A percentile compares a stretch with the other conserved stretches of the same genome.
phyloP scores from a whole-genome alignment of 345 rosid genomes.

The Angophora floribunda region DNA sequence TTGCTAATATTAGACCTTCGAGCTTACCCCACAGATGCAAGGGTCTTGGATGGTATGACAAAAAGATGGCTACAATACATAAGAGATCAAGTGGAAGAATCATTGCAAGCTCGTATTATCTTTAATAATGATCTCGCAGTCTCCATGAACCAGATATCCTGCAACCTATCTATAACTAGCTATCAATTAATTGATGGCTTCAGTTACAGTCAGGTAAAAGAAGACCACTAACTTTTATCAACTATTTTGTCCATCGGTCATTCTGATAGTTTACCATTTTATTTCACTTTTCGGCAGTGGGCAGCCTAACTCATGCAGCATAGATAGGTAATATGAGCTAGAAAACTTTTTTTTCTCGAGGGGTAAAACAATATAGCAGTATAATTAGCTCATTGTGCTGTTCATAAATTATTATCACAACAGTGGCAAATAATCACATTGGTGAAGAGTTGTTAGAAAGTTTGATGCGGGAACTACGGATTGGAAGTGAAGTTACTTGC shows the following conservation, averaged over 20 bases:
- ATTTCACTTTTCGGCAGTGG: background rate
- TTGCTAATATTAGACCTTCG: background rate
- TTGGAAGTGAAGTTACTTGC: background rate
- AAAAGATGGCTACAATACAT: slow-evolving; percentile 73
- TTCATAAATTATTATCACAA: background rate
- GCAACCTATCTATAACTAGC: slow-evolving; percentile 43
- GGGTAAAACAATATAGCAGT: background rate
- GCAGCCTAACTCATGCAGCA: background rate
- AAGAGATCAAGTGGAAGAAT: slow-evolving; percentile 64
- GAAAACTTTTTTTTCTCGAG: background rate
- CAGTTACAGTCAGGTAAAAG: slow-evolving; percentile 46
- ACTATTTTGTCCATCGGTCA: background rate
- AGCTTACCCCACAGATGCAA: slow-evolving; percentile 34
- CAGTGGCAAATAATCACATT: background rate
- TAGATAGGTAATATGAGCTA: background rate
- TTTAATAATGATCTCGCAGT: slow-evolving; percentile 45
- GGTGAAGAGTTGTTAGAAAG: background rate
- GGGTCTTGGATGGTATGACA: slow-evolving; percentile 53
- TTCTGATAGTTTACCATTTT: background rate
- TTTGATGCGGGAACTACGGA: background rate
- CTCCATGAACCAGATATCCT: slow-evolving; percentile 52
- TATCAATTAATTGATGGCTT: slow-evolving; percentile 53
- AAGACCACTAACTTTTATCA: background rate
- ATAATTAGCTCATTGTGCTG: background rate
- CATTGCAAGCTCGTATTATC: slow-evolving; percentile 50